Percentiles rank a stretch among this genome's conserved stretches.
These are phyloP conservation scores for Corinectria fuckeliana DNA, from an alignment of 2,329 filamentous ascomycete genomes.

Conservation along the genomic window DNA sequence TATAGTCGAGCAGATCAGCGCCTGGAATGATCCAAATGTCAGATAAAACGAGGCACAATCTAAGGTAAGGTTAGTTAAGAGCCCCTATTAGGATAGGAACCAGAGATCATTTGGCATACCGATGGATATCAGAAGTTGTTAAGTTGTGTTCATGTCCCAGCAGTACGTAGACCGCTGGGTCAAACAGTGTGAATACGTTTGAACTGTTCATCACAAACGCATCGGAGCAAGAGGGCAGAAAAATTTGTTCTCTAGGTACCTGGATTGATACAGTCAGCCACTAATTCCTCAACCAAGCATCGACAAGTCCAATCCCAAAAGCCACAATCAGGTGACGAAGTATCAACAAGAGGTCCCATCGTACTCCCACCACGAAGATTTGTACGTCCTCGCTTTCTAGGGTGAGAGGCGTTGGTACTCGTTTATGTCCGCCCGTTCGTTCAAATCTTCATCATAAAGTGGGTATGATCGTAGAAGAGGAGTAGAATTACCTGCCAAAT, in stretches of 20 bases:
- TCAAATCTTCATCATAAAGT: slow-evolving; percentile 68
- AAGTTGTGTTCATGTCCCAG: slow-evolving; percentile 59
- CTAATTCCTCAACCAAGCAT: slow-evolving; percentile 29
- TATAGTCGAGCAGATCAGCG: slow-evolving; percentile 26
- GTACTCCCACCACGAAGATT: slow-evolving; percentile 61
- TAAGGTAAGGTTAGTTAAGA: slow-evolving; percentile 12
- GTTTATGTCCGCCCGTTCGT: slow-evolving; percentile 75
- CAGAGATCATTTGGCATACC: slow-evolving; percentile 44
- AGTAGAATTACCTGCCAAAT: slow-evolving; percentile 50
- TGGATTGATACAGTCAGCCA: slow-evolving; percentile 44
- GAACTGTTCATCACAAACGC: slow-evolving; percentile 55
- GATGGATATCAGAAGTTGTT: slow-evolving; percentile 60
- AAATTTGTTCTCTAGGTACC: slow-evolving; percentile 42
- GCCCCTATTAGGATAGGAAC: neutral
- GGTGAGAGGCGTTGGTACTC: slow-evolving; percentile 57
- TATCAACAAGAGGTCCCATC: slow-evolving; percentile 67
- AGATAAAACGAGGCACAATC: slow-evolving; percentile 13
- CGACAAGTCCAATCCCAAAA: slow-evolving; percentile 39
- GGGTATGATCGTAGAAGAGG: slow-evolving; percentile 23
- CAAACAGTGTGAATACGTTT: slow-evolving; percentile 68
- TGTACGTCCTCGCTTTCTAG: slow-evolving; percentile 67
- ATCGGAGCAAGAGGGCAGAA: slow-evolving; percentile 25
- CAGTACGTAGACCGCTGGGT: slow-evolving; percentile 49
- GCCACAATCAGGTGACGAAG: slow-evolving; percentile 68
- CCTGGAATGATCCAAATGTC: neutral